Conservation (phyloP, 140 eudicot genomes). For the Senecio squalidus region DNA sequence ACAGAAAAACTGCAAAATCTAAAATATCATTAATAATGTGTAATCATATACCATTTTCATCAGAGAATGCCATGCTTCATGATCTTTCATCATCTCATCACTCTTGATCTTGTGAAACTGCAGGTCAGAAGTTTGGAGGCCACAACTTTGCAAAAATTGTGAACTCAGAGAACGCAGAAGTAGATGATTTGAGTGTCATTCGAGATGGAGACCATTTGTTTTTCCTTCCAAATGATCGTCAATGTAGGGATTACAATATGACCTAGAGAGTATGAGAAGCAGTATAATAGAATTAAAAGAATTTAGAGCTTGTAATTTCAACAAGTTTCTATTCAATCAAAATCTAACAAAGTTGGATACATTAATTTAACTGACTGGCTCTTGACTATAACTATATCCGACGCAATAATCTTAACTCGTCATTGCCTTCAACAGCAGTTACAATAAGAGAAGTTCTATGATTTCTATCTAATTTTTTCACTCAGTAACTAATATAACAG, state of each 20-base stretch:
- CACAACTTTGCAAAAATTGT: conserved; percentile 43
- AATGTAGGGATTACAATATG: conserved; percentile 28
- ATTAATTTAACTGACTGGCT: conserved; percentile 20
- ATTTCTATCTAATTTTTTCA: conserved; percentile 21
- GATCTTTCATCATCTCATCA: conserved; percentile 19
- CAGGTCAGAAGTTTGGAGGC: conserved; percentile 79
- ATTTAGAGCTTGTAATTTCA: conserved; percentile 22
- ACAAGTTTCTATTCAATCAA: conserved; percentile 26
- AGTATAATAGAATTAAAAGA: conserved; percentile 19
- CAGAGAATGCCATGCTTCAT: not conserved
- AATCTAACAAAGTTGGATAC: conserved; percentile 30
- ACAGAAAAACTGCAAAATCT: conserved; percentile 8
- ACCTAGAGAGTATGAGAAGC: conserved; percentile 22
- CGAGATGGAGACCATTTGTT: conserved; percentile 92
- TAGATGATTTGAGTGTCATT: conserved; percentile 74
- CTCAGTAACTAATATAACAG: conserved; percentile 5
- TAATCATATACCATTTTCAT: not conserved
- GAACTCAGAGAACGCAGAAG: conserved; percentile 75
- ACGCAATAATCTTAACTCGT: conserved; percentile 25
- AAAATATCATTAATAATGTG: not conserved
- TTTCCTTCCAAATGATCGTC: conserved; percentile 40
- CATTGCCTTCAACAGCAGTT: conserved; percentile 20
- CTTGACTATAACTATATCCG: conserved; percentile 4
- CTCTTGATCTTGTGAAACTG: conserved; percentile 34
- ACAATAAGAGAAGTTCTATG: conserved; percentile 20